Evolutionary conservation across 768 basidiomycete genomes (phyloP), one percentile per base, ranked within the genome.

Genomic region (Kwoniella sp.): DNA sequence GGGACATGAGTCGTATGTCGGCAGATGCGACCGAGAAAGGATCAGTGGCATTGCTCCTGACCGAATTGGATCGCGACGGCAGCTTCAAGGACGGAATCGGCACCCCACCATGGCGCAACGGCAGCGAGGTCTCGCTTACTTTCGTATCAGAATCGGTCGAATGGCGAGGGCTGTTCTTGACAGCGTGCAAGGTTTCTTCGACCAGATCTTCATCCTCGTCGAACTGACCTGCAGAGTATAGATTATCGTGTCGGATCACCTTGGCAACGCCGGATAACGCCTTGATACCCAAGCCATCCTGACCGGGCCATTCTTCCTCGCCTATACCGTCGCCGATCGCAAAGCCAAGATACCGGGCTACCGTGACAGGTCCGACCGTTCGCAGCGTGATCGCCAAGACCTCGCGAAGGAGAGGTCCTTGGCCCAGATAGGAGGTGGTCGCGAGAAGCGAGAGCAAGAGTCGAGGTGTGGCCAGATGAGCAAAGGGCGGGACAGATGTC

Each of bases 381-480:
- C 77, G 80, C 33, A 90, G 76, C 25, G 93, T 80, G 36, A 81
- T 76, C 1, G 80, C 76, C n/a, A 92, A 78, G 0, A 88, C 85
- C 57, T 88, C 83, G 0, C 85, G 82, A 9, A 86, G 82, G 17
- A 90, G 71, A 4, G 82, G 78, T 0, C 88, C 85, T 15, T 91
- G 84, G 26, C 86, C 87, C 19, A 96, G 82, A 72, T 88, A 95
- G 19, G 88, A 80, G 0, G 89, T 80, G 12, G 89, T 89, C 0
- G 91, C 88, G 27, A 96, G 82, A 14, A 95, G 79, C 3, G 89
- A 90, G 12, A 91, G 78, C 5, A 95, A 80, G 62, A 95, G 85
- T 8, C 82, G 79, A 3, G 91, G 88, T 0, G 84, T 82, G 0
- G 84, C 87, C 0, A 84, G 84, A 40, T 92, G 89, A 29, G 84